Conservation (phyloP, 164 flowering plant species). For the Stephania yunnanensis region DNA sequence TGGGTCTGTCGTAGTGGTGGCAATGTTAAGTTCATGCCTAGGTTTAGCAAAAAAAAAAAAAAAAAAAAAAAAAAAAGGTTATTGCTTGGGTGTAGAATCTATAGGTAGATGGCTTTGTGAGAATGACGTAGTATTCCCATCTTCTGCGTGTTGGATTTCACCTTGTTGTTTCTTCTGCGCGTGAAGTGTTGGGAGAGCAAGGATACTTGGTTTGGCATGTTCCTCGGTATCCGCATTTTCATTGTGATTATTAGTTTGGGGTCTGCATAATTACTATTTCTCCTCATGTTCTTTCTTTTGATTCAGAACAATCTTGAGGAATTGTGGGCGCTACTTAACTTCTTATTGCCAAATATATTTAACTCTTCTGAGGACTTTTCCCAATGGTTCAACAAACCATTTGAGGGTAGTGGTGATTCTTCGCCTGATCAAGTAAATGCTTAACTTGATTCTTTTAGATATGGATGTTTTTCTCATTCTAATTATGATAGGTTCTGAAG, state of each 20-base stretch:
- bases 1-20: too few species aligned
- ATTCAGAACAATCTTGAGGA: constrained; percentile 93
- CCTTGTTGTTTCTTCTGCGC: too few species aligned
- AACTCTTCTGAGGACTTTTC: constrained; percentile 98
- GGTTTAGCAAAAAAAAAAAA: too few species aligned
- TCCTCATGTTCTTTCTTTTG: constrained; percentile 1
- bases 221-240: neutral
- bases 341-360: constrained; percentile 92
- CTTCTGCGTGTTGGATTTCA: too few species aligned
- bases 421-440: constrained; percentile 78
- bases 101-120: too few species aligned
- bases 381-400: constrained; percentile 99
- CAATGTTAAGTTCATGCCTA: too few species aligned
- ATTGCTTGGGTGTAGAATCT: too few species aligned
- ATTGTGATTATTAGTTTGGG: neutral
- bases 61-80: too few species aligned
- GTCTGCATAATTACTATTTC: neutral
- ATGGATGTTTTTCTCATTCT: neutral
- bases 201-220: too few species aligned
- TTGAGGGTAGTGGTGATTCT: constrained; percentile 82
- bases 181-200: too few species aligned
- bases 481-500: neutral
- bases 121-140: too few species aligned
- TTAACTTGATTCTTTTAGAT: neutral
- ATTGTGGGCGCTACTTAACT: constrained; percentile 96